Conservation (phyloP, 768 basidiomycete genomes). For the Psilocybe tampanensis region DNA sequence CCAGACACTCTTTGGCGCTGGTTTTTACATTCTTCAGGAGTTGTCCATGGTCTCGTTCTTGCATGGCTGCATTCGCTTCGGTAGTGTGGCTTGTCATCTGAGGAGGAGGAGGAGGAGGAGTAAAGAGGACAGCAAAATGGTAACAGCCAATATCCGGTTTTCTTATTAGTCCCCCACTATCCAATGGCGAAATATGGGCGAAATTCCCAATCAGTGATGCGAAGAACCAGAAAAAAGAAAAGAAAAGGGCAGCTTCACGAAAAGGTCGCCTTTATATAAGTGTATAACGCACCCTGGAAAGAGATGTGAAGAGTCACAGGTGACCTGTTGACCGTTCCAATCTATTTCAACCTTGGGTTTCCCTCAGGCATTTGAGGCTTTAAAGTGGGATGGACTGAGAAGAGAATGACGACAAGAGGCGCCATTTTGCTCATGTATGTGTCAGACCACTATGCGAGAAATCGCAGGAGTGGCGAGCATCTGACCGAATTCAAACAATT, state of each 20-base stretch:
- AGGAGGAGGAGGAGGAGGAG: neutral
- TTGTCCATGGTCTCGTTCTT: no score
- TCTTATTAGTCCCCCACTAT: neutral
- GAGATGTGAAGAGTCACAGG: no score
- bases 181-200: neutral
- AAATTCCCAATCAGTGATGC: neutral
- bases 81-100: neutral
- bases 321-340: neutral
- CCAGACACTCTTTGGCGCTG: no score
- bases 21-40: no score
- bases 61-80: neutral
- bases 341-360: neutral
- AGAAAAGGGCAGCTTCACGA: neutral
- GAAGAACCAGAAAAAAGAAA: neutral
- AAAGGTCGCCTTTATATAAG: neutral
- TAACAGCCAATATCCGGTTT: neutral
- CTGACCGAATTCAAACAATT: neutral
- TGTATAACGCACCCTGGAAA: no score
- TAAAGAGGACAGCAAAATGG: no score
- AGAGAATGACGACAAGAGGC: constrained; percentile 14
- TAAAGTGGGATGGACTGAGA: neutral
- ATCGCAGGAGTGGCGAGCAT: no score
- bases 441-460: no score
- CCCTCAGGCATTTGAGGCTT: neutral
- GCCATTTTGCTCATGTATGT: constrained; percentile 12